These are phyloP conservation scores for Iris macrosiphon DNA, from an alignment of 106 monocot genomes.

Conservation along the genomic window DNA sequence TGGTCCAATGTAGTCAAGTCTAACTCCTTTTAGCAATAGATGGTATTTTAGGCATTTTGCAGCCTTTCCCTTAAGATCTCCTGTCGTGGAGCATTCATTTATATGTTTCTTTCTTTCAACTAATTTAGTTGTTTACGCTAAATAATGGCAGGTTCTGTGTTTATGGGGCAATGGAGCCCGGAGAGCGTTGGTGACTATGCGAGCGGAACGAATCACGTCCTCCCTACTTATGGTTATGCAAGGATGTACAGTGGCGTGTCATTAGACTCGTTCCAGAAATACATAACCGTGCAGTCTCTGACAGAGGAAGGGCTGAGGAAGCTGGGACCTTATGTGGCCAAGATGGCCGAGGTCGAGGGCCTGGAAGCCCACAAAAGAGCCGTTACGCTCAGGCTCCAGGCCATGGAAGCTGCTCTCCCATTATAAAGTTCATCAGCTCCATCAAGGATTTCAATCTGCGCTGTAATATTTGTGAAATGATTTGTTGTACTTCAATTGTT, in stretches of 20 bases:
- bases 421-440: too few relatives aligned
- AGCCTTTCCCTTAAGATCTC: too few relatives aligned
- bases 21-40: too few relatives aligned
- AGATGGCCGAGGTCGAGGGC: conserved; percentile 96
- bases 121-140: too few relatives aligned
- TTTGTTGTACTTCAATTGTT: too few relatives aligned
- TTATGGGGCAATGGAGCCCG: conserved; percentile 89
- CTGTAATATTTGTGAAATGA: too few relatives aligned
- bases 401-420: conserved; percentile 31
- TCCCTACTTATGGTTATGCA: conserved; percentile 94
- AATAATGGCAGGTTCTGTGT: conserved; percentile 80
- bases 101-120: too few relatives aligned
- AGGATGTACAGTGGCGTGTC: conserved; percentile 95
- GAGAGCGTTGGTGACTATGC: conserved; percentile 99
- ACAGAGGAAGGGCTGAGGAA: conserved; percentile 77
- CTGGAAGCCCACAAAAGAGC: conserved; percentile 96
- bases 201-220: conserved; percentile 93
- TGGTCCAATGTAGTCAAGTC: too few relatives aligned
- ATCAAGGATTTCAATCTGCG: too few relatives aligned
- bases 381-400: conserved; percentile 78
- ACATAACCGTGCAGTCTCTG: conserved; percentile 85
- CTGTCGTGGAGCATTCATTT: too few relatives aligned
- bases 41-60: too few relatives aligned
- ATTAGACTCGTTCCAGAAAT: conserved; percentile 80
- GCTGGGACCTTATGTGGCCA: conserved; percentile 76